These are phyloP conservation scores for Theileria sp. DNA, from an alignment of 169 alveolate genomes.

Conservation along the genomic window DNA sequence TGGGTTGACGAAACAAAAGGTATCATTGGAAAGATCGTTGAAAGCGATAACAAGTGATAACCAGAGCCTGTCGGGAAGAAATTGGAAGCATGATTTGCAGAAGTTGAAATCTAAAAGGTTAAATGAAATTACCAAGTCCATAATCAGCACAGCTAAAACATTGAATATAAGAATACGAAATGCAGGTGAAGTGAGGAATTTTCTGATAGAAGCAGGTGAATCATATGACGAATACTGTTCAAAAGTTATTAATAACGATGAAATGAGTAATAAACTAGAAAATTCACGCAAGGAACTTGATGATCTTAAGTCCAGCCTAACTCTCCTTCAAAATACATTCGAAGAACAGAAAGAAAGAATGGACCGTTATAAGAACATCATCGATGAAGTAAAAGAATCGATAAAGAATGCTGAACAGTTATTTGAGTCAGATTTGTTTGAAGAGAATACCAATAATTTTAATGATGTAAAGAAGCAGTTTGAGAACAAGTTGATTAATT, in stretches of 20 bases:
- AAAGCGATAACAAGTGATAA: constrained; percentile 24
- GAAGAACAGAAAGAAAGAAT: constrained; percentile 51
- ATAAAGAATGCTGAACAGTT: neutral
- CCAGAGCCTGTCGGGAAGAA: constrained; percentile 33
- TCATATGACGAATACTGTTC: constrained; percentile 29
- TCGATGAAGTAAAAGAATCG: constrained; percentile 39
- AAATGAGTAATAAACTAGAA: constrained; percentile 37
- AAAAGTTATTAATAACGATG: constrained; percentile 7
- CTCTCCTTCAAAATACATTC: constrained; percentile 30
- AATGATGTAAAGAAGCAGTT: constrained; percentile 32
- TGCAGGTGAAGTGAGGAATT: constrained; percentile 24
- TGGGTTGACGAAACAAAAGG: constrained; percentile 43
- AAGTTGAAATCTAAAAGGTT: constrained; percentile 12
- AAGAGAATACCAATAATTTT: neutral
- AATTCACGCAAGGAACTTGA: constrained; percentile 24
- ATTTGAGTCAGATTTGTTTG: neutral
- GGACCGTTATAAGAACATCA: constrained; percentile 26
- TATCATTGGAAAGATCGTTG: constrained; percentile 45
- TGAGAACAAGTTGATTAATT: constrained; percentile 26
- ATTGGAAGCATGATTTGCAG: constrained; percentile 52
- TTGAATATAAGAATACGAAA: constrained; percentile 49
- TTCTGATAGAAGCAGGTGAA: constrained; percentile 38
- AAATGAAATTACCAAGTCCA: constrained; percentile 36
- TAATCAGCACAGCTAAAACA: neutral
- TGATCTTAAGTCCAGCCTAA: constrained; percentile 48